Percentiles rank a stretch among this genome's conserved stretches.
Conservation (phyloP, 441 rosid genomes). For the Flueggea neowawraea region DNA sequence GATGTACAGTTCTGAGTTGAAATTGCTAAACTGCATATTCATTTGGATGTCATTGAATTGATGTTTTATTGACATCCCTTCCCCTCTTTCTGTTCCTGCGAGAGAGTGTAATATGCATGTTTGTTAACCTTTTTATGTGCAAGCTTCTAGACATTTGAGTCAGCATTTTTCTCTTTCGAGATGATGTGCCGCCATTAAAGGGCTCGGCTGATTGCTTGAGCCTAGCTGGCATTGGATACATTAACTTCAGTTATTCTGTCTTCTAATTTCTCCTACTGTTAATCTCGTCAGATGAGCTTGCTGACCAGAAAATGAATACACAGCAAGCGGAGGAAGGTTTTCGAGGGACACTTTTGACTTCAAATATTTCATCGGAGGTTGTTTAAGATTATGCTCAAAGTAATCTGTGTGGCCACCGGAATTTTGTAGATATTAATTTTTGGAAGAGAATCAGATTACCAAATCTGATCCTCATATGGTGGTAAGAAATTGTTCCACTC, state of each 20-base stretch:
- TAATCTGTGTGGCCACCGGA: constrained; percentile 12
- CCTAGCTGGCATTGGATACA: no score
- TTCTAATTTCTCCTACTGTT: constrained; percentile 14
- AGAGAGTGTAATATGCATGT: no score
- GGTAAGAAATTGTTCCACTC: constrained; percentile 15
- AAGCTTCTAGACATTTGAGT: no score
- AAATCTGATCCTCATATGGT: constrained; percentile 16
- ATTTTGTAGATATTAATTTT: constrained; percentile 33
- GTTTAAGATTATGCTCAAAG: constrained; percentile 26
- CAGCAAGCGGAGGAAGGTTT: constrained; percentile 82
- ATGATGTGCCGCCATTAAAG: no score
- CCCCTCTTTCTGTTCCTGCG: no score
- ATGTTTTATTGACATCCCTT: no score
- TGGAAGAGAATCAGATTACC: constrained; percentile 12
- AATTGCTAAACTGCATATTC: no score
- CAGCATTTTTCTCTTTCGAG: no score
- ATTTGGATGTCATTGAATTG: no score
- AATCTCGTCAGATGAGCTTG: constrained; percentile 71
- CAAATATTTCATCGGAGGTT: constrained; percentile 64
- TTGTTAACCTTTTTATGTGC: no score
- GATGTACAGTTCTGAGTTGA: no score
- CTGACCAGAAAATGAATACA: constrained; percentile 55
- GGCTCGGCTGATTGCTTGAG: no score
- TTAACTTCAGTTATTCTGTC: not conserved
- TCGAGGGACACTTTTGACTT: constrained; percentile 80